Base-by-base conservation (phyloP, 768 basidiomycete species). In the Pisolithus tinctorius region DNA sequence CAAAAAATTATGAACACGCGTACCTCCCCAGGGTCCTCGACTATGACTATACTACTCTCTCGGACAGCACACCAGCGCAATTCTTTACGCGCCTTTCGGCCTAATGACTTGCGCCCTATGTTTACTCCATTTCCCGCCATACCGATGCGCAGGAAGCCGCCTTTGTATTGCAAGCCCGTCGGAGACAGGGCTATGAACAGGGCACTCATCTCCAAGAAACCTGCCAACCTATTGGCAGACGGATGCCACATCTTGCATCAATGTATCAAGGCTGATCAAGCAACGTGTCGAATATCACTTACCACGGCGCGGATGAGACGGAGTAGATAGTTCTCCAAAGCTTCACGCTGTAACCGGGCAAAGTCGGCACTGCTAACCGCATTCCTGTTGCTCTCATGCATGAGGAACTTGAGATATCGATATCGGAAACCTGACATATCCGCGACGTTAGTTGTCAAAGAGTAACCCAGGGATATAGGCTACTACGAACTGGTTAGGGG, bases 201-300 rank as follows among this genome's bases (percentile, higher is more conserved):
- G 1, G 94, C 84, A 41, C 89, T 93, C n/a, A 98, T 77, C 67
- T 99, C 96, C 44, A 99, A 77, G 68, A 97, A 99, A 5, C 84
- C 84, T 39, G 86, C 83, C 0, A 99, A 70, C 31, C n/a, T 82
- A 61, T 97, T 97, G 1, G 91, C 80, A 20, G 92, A 83, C 1
- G 94, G 91, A 60, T 93, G 91, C 69, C 95, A 96, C 89, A 98
- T 96, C 93, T 95, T 8, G 46, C 29, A 41, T 25, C 27, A 41
- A 47, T 55, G 52, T 36, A 16, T 47, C 4, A 36, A 36, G 23
- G 13, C 49, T 13, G 27, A 29, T 46, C 17, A 70, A 9, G 6
- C 5, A 6, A 34, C 29, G 20, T 36, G 23, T 7, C 10, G 49
- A 6, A 26, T 3, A 50, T 34, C 26, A 69, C 86, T 55, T 69